phyloP scores from a whole-genome alignment of 1,284 basidiomycete genomes.

The Omphalotus olearius region DNA sequence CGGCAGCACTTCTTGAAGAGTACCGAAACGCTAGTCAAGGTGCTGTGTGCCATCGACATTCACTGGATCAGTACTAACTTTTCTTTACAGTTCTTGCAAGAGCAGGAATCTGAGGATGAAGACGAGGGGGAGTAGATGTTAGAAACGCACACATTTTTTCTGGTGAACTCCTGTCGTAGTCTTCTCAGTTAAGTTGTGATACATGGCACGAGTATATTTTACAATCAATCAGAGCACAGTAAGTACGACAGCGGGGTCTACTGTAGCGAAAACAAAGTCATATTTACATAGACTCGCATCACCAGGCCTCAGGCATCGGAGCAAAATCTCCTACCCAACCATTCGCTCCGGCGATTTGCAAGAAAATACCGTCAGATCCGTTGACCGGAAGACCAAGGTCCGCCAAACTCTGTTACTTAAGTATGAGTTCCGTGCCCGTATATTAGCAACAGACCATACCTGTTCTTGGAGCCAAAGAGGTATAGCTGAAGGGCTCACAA shows the following conservation, averaged over 20 bases:
- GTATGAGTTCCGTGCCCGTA: slow-evolving; percentile 3
- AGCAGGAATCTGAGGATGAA: slow-evolving; percentile 75
- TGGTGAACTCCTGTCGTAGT: too few relatives aligned
- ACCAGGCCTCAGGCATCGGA: slow-evolving; percentile 66
- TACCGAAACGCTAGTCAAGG: slow-evolving; percentile 87
- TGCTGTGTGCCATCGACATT: slow-evolving; percentile 23
- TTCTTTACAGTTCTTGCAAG: slow-evolving; percentile 64
- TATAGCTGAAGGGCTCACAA: slow-evolving; percentile 75
- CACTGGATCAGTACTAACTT: slow-evolving; percentile 5
- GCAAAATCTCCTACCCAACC: slow-evolving; percentile 74
- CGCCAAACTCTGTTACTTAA: slow-evolving; percentile 61
- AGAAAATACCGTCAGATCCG: slow-evolving; percentile 84
- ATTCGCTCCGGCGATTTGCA: slow-evolving; percentile 64
- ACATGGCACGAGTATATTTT: too few relatives aligned
- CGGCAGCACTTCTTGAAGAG: slow-evolving; percentile 92
- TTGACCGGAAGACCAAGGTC: slow-evolving; percentile 88
- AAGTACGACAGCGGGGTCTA: background rate
- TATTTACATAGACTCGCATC: background rate
- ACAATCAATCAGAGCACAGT: background rate
- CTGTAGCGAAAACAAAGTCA: background rate
- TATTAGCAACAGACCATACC: slow-evolving; percentile 32
- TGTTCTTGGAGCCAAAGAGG: slow-evolving; percentile 82
- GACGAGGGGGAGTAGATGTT: slow-evolving; percentile 21
- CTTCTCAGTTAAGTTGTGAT: too few relatives aligned
- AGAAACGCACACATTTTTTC: too few relatives aligned